Base-by-base conservation (phyloP, 805 yeast genomes). In the Yamadazyma endophytica region DNA sequence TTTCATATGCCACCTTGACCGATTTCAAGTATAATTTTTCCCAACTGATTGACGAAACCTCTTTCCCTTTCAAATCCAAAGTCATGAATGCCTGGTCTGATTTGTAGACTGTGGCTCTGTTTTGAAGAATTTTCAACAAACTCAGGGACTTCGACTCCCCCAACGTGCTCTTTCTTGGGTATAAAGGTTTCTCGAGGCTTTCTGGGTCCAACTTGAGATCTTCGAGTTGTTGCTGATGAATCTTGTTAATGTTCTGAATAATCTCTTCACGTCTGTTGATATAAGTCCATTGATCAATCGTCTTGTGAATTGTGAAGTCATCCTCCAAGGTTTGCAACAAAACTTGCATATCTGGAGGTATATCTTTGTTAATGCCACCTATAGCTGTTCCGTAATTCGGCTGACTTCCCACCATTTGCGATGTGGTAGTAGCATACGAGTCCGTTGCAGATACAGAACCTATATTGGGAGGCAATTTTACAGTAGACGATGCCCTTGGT, bases 1-100 rank as follows among this genome's bases (percentile, higher is more conserved):
- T 80, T 52, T 81, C 83, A 52, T 81, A 86, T 0, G 96, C 96
- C 6, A 92, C 80, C 47, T 84, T 87, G 50, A 87, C 95, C 0
- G 97, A 82, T 45, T 81, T 75, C 24, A 80, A 54, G 42, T 86
- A 83, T 11, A 92, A 64, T 50, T 86, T 88, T 36, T 86, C 96
- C 98, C 98, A 92, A 1, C 90, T 68, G 9, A 90, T 82, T 1
- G 82, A 61, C 21, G 68, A 68, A 1, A 73, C 64, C 48, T 89
- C 97, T 51, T 86, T 89, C 5, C 96, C 97, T 44, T 75, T 82
- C 3, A 71, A 51, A 50, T 88, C 96, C 9, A 92, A 62, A 2
- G 78, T 73, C 26, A 79, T 58, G 24, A 90, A 68, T 0, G 97
- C 96, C 7, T 69, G 64, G 34, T 84, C 88, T 1, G 54, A 22